Base-by-base conservation (phyloP, 257 asterid species). In the Linaria vulgaris region DNA sequence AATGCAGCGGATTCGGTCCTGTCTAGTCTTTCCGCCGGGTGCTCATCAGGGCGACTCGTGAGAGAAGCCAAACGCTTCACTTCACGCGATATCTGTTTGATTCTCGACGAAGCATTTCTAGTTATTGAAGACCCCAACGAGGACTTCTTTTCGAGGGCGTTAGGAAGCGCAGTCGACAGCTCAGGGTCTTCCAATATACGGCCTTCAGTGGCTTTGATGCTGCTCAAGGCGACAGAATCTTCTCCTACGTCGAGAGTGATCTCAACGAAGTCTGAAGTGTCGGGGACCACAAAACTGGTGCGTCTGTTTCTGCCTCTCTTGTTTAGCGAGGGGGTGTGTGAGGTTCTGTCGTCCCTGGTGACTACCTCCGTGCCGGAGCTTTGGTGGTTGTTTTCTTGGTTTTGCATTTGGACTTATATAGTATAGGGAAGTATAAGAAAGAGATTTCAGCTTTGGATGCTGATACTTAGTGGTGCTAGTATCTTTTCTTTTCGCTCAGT, bases 191-290 rank as follows among this genome's bases (percentile, higher is more conserved):
- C 96, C 72, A 86, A 84, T 52, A 82, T 88, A 2, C 82, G 91
- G 3, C 96, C 98, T 16, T 79, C 92, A 20, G 96, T 90, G 3
- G 87, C 75, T 69, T 83, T 91, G 3, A 91, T 88, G 64, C 96
- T 88, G 78, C 85, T 95, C 15, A 91, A 92, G 31, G 98, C 98
- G 77, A 91, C 96, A 17, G 98, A 80, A 59, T 91, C 96, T 16
- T 86, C 94, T 16, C 84, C 67, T 12, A 92, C 91, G 66, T 92
- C 96, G 38, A 92, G 90, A 17, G 97, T 92, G 69, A 89, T 92
- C 78, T 92, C 97, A 0, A 92, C 98, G 57, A 87, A 85, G 22
- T 85, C 88, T 54, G 48, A 51, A 31, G n/a, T n/a, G n/a, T n/a
- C n/a, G 2, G 91, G 83, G 66, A 86, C 10, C 74, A 79, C 81